These are phyloP conservation scores for Colletotrichum aenigma DNA, from an alignment of 2,329 filamentous ascomycete species.

Conservation along the genomic window DNA sequence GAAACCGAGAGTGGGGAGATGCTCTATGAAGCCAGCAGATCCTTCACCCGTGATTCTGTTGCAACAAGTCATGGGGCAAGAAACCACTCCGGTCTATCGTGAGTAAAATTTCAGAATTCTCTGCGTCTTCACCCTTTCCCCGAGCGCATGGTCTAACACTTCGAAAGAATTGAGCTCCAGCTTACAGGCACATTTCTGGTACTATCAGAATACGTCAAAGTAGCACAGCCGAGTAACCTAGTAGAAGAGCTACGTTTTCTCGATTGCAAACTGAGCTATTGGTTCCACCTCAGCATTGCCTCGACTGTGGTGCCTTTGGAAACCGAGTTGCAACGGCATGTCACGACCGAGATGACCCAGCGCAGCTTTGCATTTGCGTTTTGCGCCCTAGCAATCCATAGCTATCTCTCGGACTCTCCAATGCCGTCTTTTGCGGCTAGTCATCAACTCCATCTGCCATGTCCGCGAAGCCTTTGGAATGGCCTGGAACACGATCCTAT, in stretches of 20 bases:
- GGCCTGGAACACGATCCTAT: background rate
- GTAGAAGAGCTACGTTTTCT: background rate
- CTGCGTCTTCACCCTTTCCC: background rate
- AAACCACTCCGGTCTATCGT: background rate
- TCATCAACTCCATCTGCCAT: background rate
- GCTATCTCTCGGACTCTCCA: background rate
- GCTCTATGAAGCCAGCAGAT: background rate
- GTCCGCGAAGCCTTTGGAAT: background rate
- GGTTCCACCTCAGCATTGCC: background rate
- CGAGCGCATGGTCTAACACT: background rate
- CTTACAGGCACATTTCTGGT: background rate
- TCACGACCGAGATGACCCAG: background rate
- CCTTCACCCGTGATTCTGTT: background rate
- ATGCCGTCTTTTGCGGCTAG: no score
- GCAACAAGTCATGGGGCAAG: background rate
- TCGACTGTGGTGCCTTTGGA: background rate
- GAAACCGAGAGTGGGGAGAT: background rate
- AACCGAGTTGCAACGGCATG: background rate
- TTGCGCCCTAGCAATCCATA: background rate
- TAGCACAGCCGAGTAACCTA: background rate
- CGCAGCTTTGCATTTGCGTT: background rate
- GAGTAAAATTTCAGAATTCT: background rate
- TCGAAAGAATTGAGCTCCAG: background rate
- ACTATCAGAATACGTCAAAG: background rate
- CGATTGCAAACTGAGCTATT: background rate